Percentiles rank a stretch among this genome's conserved stretches.
phyloP scores from a whole-genome alignment of 352 stramenopile species.

The Globisporangium apiculatum region DNA sequence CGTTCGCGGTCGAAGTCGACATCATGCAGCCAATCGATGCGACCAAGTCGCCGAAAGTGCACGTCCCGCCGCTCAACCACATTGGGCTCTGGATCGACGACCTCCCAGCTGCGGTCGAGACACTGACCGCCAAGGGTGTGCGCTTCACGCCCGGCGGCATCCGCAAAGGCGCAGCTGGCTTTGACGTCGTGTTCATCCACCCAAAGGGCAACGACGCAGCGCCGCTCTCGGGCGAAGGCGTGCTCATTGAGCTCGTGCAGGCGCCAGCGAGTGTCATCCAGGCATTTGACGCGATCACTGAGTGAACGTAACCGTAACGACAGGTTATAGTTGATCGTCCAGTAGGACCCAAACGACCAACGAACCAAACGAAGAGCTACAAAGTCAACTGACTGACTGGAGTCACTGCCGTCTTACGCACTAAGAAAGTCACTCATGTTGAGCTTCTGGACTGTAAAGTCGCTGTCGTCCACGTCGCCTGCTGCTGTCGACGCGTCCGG shows the following conservation, averaged over 20 bases:
- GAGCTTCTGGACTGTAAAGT: conserved; percentile 66
- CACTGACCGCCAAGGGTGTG: conserved; percentile 89
- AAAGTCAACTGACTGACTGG: too few species aligned
- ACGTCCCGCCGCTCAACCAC: conserved; percentile 96
- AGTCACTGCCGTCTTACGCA: not conserved
- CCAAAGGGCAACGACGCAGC: conserved; percentile 93
- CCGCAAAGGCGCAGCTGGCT: conserved; percentile 93
- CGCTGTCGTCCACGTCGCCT: conserved; percentile 15
- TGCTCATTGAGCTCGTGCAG: conserved; percentile 97
- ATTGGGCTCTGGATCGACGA: conserved; percentile 98
- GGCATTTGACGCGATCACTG: conserved; percentile 40
- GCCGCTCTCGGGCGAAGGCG: conserved; percentile 90
- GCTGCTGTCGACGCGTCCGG: conserved; percentile 17
- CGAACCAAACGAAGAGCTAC: too few species aligned
- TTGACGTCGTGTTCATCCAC: conserved; percentile 98
- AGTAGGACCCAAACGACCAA: too few species aligned
- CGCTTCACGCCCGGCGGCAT: conserved; percentile 97
- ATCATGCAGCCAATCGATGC: conserved; percentile 97
- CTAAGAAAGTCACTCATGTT: conserved; percentile 74
- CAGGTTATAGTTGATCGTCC: too few species aligned
- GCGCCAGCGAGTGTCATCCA: conserved; percentile 90
- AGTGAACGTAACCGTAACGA: conserved; percentile 10
- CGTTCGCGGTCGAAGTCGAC: conserved; percentile 95
- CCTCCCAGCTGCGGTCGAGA: conserved; percentile 86
- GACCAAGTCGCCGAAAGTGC: conserved; percentile 90